Base-by-base conservation (phyloP, 176 grass and related monocot species). In the Aegilops longissima region DNA sequence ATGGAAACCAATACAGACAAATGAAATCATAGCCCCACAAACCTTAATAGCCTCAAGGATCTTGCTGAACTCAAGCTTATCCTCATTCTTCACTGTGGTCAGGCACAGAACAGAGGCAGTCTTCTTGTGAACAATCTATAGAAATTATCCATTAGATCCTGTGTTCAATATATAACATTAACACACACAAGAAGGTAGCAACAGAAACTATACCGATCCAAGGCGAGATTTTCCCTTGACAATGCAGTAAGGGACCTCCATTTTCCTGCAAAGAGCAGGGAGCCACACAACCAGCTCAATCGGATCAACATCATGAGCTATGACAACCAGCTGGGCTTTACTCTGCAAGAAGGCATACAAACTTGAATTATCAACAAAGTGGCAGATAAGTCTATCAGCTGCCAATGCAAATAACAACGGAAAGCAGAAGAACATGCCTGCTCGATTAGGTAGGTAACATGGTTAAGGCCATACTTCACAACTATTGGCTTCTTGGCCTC, bases 291-390 rank as follows among this genome's bases (percentile, higher is more conserved):
- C 88, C 7, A 88, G 86, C 79, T 93, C 92, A 21, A 93, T 86
- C 6, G 92, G 92, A 66, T 93, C 92, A 79, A 93, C 92, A 83
- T 93, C 92, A 93, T 93, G 88, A 75, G 88, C 83, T 25, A 93
- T 90, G 34, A 90, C 88, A 77, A 90, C 88, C 61, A 93, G 44
- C 59, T 88, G 88, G 49, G 92, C 92, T 88, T 90, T 90, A 67
- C 89, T 90, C 88, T 93, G 85, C 78, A 70, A 36, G 77, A 61
- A 36, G 20, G 0, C 9, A 39, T 38, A 56, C 12, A 23, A 25
- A 63, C 31, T 33, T 80, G 12, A 86, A 35, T 66, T 62, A 42
- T 67, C 36, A 56, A 31, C 18, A 11, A 3, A 83, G n/a, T 11
- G n/a, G 7, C 20, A 75, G 20, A 20, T 1, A 47, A 23, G 30